These are phyloP conservation scores for Xylaria sp. DNA, from an alignment of 2,329 filamentous ascomycete species.

Conservation along the genomic window DNA sequence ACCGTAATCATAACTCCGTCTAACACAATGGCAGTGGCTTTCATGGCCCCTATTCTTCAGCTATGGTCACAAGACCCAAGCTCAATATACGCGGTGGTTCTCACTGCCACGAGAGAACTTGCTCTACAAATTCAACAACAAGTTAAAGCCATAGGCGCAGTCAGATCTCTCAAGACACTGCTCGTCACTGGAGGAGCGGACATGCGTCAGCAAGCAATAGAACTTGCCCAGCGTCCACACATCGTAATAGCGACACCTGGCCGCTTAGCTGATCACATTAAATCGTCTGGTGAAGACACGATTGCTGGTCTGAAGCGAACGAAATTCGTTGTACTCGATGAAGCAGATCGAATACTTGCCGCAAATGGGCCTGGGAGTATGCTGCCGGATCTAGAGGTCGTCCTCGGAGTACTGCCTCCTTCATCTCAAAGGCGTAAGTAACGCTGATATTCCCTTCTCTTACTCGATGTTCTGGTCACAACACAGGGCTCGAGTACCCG, in stretches of 20 bases:
- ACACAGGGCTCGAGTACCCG: not conserved
- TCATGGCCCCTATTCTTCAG: slow-evolving; percentile 93
- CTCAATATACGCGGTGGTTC: slow-evolving; percentile 87
- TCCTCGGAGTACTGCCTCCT: slow-evolving; percentile 82
- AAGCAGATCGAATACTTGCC: slow-evolving; percentile 89
- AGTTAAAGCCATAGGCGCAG: slow-evolving; percentile 89
- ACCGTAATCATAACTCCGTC: not conserved
- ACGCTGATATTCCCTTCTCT: not conserved
- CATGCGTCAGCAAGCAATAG: slow-evolving; percentile 90
- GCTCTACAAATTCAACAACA: slow-evolving; percentile 97
- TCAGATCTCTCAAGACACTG: slow-evolving; percentile 85
- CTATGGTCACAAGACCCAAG: slow-evolving; percentile 92
- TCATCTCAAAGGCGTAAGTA: slow-evolving; percentile 70
- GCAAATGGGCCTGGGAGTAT: slow-evolving; percentile 81
- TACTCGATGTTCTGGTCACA: not conserved
- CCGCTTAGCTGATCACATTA: slow-evolving; percentile 91
- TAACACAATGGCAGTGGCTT: slow-evolving; percentile 68
- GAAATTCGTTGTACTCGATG: slow-evolving; percentile 90
- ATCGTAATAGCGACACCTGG: slow-evolving; percentile 95
- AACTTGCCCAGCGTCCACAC: slow-evolving; percentile 83
- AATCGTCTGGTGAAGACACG: slow-evolving; percentile 90
- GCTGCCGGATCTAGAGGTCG: slow-evolving; percentile 93
- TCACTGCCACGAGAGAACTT: slow-evolving; percentile 92
- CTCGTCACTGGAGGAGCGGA: slow-evolving; percentile 94
- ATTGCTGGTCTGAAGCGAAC: slow-evolving; percentile 82